Evolutionary conservation across 106 monocot species (phyloP), one percentile per base, ranked within the genome.

Genomic region (Amphibolis antarctica): DNA sequence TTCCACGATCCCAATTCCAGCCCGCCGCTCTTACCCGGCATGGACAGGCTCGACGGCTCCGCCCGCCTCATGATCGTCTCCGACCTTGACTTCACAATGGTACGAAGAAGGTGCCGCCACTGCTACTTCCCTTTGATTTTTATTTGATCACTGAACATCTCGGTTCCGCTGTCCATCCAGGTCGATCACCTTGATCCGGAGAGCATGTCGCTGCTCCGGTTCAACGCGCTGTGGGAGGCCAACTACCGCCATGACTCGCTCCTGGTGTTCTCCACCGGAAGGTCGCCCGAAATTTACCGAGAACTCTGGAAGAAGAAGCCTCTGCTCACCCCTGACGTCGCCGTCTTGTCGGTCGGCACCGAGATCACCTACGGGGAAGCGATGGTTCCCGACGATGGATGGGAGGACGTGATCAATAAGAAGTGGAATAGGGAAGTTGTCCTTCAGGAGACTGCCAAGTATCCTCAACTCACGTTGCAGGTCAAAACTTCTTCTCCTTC

Each of bases 61-160:
- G 77, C 91, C 0, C 83, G 91, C 43, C 86, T 91, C 53, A 91
- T 91, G 83, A 71, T 91, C 42, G 86, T 91, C 27, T 86, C 91
- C 3, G 91, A 91, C 74, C 91, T 91, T 28, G 91, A 91, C 49
- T 86, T 86, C 54, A 91, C 91, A 2, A 91, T 91, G 91, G 91
- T 91, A 76, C 22, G 13, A 18, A 23, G 23, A 21, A 10, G 10
- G n/a, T n/a, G n/a, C n/a, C n/a, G n/a, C n/a, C n/a, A n/a, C n/a
- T n/a, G n/a, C n/a, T n/a, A n/a, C n/a, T n/a, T 21, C 22, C 10
- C 26, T 9, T 28, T 13, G 26, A 13, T 56, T 49, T 36, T 45
- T 28, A 19, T 14, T 12, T 69, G 12, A 24, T 1, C n/a, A n/a
- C n/a, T 30, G 4, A 20, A 15, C 0, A n/a, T n/a, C 42, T 11